These are phyloP conservation scores for Allium sativum DNA, from an alignment of 106 monocot species.

Conservation along the genomic window DNA sequence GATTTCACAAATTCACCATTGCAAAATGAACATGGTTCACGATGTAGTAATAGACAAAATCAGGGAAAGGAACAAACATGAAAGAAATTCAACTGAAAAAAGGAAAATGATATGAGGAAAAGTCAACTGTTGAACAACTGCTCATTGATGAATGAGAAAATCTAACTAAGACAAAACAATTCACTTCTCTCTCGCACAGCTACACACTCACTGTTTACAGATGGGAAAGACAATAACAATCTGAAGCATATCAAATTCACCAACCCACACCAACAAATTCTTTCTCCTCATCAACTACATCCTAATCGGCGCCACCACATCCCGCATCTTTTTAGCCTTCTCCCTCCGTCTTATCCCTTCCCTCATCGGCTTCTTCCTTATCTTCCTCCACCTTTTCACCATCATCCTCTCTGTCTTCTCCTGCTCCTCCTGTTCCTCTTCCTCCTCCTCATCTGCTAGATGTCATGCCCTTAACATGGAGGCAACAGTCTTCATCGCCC, in stretches of 20 bases:
- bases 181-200: background rate
- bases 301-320: conserved; percentile 53
- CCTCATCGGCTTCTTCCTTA: conserved; percentile 45
- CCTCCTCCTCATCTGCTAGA: conserved; percentile 14
- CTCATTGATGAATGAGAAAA: too few relatives aligned
- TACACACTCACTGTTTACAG: background rate
- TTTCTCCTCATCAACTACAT: conserved; percentile 72
- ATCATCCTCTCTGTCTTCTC: conserved; percentile 39
- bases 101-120: too few relatives aligned
- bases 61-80: too few relatives aligned
- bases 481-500: conserved; percentile 51
- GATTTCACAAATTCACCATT: too few relatives aligned
- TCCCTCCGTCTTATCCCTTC: conserved; percentile 71
- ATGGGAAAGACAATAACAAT: background rate
- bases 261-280: conserved; percentile 44
- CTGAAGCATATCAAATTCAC: background rate
- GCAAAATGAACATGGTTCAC: too few relatives aligned
- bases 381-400: conserved; percentile 32
- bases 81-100: too few relatives aligned
- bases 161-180: too few relatives aligned
- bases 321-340: conserved; percentile 70
- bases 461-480: conserved; percentile 60
- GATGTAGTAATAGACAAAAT: too few relatives aligned
- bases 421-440: conserved; percentile 24
- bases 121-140: too few relatives aligned